Evolutionary conservation across 306 rosid genomes (phyloP).

Genomic region (Quercus rubra): DNA sequence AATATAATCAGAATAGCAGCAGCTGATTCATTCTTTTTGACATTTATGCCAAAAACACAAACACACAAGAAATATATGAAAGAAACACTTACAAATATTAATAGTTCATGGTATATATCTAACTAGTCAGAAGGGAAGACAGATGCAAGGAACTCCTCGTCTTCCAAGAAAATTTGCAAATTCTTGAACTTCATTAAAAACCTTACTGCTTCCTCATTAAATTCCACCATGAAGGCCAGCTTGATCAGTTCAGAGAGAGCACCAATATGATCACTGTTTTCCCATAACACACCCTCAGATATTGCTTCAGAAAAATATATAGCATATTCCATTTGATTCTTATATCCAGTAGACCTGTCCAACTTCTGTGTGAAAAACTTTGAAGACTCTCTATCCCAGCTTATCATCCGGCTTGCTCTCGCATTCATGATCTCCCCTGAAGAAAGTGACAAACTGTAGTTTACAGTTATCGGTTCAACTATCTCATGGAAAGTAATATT

Average conservation of each 20-base stretch:
- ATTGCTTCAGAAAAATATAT: slow-evolving; percentile 57
- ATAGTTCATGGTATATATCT: neutral
- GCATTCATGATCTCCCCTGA: slow-evolving; percentile 30
- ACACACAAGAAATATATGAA: neutral
- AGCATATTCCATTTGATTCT: slow-evolving; percentile 40
- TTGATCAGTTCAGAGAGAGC: slow-evolving; percentile 57
- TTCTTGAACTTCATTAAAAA: slow-evolving; percentile 65
- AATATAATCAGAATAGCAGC: neutral
- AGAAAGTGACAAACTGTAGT: slow-evolving; percentile 39
- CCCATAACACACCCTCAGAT: slow-evolving; percentile 51
- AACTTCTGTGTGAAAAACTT: slow-evolving; percentile 37
- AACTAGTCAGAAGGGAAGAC: slow-evolving; percentile 33
- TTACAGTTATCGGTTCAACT: slow-evolving; percentile 34
- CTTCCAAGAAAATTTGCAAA: slow-evolving; percentile 58
- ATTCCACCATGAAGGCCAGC: slow-evolving; percentile 51
- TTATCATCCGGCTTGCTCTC: slow-evolving; percentile 33
- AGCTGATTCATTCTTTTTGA: neutral
- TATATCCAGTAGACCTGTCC: slow-evolving; percentile 22
- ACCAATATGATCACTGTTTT: slow-evolving; percentile 41
- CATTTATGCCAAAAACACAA: neutral
- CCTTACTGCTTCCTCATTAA: slow-evolving; percentile 47
- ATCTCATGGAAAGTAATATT: slow-evolving; percentile 38
- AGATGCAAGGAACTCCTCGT: slow-evolving; percentile 48
- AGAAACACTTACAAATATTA: neutral
- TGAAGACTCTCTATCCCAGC: slow-evolving; percentile 42